Evolutionary conservation across 148 eudicot genomes (phyloP), one percentile per base, ranked within the genome.

Genomic region (Drosera capensis): DNA sequence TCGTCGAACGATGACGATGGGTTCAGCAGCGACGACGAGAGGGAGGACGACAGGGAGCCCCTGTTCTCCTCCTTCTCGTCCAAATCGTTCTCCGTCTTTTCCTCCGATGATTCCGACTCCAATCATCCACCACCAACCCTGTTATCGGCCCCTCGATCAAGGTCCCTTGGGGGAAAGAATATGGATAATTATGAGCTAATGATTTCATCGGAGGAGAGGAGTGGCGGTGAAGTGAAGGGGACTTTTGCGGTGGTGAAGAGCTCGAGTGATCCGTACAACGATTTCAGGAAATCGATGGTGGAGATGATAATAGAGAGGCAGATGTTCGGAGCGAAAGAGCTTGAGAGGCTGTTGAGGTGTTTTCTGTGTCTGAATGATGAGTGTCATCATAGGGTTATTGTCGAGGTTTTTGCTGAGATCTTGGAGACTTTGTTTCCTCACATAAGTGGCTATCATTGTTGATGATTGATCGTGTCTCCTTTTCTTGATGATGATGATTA

Each of bases 231-330:
- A 37, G 80, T 75, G 52, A 68, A 66, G 58, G 78, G 64, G 5
- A 74, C 74, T 23, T 62, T 74, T 45, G 85, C 93, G 1, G 76
- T 81, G 36, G 77, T 74, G 54, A 82, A 82, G 62, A 62, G 70
- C 18, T 82, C 93, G 30, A 74, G 72, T 41, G 85, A 82, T 58
- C 93, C 93, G 15, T 72, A 82, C 46, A 68, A 30, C 29, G 93
- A 81, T 65, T 82, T 82, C 56, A 74, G 79, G 54, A 65, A 52
- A 15, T 82, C 93, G 31, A 82, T 82, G 93, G 78, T 74, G 56
- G 85, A 82, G 28, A 82, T 82, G 93, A 78, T 78, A 17, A 68
- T 80, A 8, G 84, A 80, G 64, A 73, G 54, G 52, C 75, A 77
- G 58, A 77, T 80, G 39, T 73, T 71, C 40, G 73, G 73, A 0